Evolutionary conservation across 2,329 filamentous ascomycete genomes (phyloP), one percentile per base, ranked within the genome.

Genomic region (Claviceps capensis): DNA sequence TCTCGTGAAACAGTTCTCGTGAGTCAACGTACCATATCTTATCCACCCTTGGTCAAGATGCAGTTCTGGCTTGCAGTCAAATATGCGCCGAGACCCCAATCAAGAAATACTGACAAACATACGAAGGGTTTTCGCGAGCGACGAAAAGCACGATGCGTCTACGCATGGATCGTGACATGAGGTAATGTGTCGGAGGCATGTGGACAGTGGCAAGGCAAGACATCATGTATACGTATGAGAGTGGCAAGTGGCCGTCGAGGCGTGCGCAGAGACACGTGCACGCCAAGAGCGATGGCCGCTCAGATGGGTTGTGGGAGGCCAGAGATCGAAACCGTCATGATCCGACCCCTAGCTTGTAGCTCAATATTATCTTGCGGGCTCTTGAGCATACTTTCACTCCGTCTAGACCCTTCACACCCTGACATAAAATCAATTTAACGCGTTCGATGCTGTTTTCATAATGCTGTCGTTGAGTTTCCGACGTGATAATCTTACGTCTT

Each of bases 1-100:
- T 48, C 69, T 98, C 59, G 83, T 90, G 50, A 94, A 94, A 66
- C 88, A 95, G 64, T 95, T 89, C 66, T 94, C 88, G 88, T 95
- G 73, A 76, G 89, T 34, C 11, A 44, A 44, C 16, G 17, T 8
- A 5, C 74, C 40, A 13, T 43, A 6, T 9, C n/a, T 14, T 37
- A 34, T 41, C 49, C 16, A 34, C n/a, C 26, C 26, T 22, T 43
- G 5, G 3, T 48, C 40, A 43, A 5, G 23, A 4, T 41, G 7
- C 44, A 19, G 8, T 3, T 19, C 14, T 34, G 19, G 17, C 46
- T 37, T 13, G 36, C 36, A 19, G 23, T 8, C 13, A 36, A 34
- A 22, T 38, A 11, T 42, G 37, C 23, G 23, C 26, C 22, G n/a
- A 49, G 30, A 41, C 34, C 2, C 34, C 8, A 5, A 17, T 30